phyloP scores from a whole-genome alignment of 768 basidiomycete genomes.

The Glaciozyma martinii region DNA sequence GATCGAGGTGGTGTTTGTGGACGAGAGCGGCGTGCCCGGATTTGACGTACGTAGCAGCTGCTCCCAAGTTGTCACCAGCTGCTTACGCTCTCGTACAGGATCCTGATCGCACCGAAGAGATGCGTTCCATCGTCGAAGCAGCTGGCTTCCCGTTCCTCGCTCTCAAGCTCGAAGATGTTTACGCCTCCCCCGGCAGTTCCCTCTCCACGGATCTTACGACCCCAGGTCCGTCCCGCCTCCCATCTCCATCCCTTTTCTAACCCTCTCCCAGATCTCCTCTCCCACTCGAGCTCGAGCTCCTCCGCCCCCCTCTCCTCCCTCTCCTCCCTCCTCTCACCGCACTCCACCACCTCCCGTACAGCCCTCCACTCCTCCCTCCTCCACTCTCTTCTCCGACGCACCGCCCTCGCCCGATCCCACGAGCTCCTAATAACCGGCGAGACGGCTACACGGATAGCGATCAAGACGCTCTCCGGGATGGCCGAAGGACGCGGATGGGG shows the following conservation, averaged over 20 bases:
- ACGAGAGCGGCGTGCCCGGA: conserved; percentile 7
- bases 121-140: conserved; percentile 4
- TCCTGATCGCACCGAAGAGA: conserved; percentile 7
- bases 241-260: too few species aligned
- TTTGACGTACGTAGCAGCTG: neutral
- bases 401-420: conserved; percentile 7
- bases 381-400: conserved; percentile 6
- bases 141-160: conserved; percentile 9
- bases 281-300: neutral
- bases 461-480: conserved; percentile 17
- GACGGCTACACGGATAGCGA: conserved; percentile 21
- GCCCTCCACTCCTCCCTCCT: conserved; percentile 12
- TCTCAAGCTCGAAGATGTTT: conserved; percentile 13
- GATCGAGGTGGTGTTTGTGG: conserved; percentile 13
- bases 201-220: neutral
- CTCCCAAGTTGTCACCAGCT: too few species aligned
- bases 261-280: too few species aligned
- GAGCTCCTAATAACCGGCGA: conserved; percentile 21
- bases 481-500: conserved; percentile 17
- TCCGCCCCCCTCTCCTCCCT: neutral
- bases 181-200: neutral
- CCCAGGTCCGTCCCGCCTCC: too few species aligned
- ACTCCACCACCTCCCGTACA: conserved; percentile 19
- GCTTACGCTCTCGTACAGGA: neutral
- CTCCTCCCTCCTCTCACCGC: conserved; percentile 1